These are phyloP conservation scores for Leersia perrieri DNA, from an alignment of 176 grass and related monocot genomes.

Conservation along the genomic window DNA sequence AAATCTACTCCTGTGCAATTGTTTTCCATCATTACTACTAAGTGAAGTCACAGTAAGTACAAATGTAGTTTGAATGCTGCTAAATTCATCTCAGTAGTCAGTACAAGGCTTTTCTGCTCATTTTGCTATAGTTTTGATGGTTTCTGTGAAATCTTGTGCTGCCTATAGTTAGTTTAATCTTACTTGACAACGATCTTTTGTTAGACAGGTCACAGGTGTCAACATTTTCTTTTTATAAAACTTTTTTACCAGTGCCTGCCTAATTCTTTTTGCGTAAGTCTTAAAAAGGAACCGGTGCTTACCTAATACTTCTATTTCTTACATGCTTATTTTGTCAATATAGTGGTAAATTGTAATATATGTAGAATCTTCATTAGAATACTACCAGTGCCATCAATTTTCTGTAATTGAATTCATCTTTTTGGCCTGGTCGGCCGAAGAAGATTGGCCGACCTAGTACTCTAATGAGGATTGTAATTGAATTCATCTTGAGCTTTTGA, in stretches of 20 bases:
- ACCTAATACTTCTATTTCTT: background rate
- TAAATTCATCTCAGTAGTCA: background rate
- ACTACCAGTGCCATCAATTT: background rate
- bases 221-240: background rate
- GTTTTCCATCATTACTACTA: background rate
- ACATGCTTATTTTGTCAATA: background rate
- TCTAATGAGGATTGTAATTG: no score
- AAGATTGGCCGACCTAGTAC: no score
- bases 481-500: background rate
- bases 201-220: background rate
- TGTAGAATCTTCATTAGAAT: background rate
- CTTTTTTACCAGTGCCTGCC: background rate
- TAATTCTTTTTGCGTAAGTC: background rate
- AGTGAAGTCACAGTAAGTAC: background rate
- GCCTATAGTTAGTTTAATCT: background rate
- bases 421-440: no score
- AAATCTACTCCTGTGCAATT: background rate
- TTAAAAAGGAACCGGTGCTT: background rate
- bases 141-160: background rate
- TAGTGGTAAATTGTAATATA: background rate
- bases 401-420: background rate
- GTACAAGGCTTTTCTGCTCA: background rate
- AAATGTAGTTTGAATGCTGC: background rate
- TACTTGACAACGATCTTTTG: no score
- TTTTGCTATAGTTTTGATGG: background rate